Conservation (phyloP, 2,329 filamentous ascomycete species). For the Alternaria brassicae region DNA sequence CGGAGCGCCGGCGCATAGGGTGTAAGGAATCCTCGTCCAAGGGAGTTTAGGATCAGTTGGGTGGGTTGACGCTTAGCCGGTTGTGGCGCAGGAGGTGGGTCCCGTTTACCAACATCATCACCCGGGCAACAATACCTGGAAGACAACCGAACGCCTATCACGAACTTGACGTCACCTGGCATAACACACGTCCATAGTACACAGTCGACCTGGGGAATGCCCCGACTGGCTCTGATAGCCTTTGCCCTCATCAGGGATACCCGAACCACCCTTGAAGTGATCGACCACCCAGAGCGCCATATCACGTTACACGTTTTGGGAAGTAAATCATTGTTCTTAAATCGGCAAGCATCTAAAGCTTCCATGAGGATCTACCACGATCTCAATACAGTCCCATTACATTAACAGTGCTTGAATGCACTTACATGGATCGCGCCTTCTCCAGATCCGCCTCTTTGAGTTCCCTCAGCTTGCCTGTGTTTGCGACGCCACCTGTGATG, state of each 20-base stretch:
- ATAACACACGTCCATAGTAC: neutral
- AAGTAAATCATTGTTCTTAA: neutral
- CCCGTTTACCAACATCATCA: constrained; percentile 17
- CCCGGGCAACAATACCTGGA: constrained; percentile 14
- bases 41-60: constrained; percentile 18
- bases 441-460: constrained; percentile 60
- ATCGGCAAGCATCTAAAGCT: constrained; percentile 5
- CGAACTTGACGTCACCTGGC: constrained; percentile 11
- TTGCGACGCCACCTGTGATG: constrained; percentile 49
- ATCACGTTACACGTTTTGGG: neutral
- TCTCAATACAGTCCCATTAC: neutral
- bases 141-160: constrained; percentile 4
- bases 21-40: constrained; percentile 14
- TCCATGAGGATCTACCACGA: constrained; percentile 2
- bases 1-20: constrained; percentile 30
- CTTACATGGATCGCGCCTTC: constrained; percentile 37
- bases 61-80: constrained; percentile 19
- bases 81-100: constrained; percentile 19
- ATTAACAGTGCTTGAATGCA: neutral
- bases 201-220: constrained; percentile 60
- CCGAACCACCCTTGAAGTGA: constrained; percentile 70
- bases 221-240: constrained; percentile 63
- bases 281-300: constrained; percentile 71
- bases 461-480: constrained; percentile 54
- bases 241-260: constrained; percentile 59